Conservation (phyloP, 208 protist species). For the Wallacemonas collosoma region DNA sequence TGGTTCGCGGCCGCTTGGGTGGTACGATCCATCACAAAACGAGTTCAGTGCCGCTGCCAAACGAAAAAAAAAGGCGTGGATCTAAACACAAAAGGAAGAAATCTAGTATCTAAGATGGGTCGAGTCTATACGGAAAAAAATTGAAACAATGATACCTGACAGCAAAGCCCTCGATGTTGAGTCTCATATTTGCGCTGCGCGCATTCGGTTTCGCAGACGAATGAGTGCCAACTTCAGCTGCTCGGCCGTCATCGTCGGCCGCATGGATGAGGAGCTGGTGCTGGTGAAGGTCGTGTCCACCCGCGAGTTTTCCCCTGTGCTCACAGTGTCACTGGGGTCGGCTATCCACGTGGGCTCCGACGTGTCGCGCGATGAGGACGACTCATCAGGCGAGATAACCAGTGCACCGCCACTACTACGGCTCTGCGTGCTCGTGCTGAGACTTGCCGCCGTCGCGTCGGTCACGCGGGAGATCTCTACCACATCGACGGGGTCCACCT, state of each 20-base stretch:
- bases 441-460: slow-evolving; percentile 17
- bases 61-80: too few relatives aligned
- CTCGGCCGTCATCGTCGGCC: slow-evolving; percentile 71
- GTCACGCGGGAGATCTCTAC: slow-evolving; percentile 17
- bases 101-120: too few relatives aligned
- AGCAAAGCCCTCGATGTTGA: background rate
- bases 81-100: too few relatives aligned
- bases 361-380: background rate
- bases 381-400: background rate
- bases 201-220: slow-evolving; percentile 60
- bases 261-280: slow-evolving; percentile 19
- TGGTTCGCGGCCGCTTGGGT: too few relatives aligned
- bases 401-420: too few relatives aligned
- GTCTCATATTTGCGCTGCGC: slow-evolving; percentile 28
- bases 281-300: slow-evolving; percentile 21
- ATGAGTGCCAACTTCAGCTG: slow-evolving; percentile 69
- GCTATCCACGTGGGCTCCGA: slow-evolving; percentile 2
- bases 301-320: background rate
- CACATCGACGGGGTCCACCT: background rate
- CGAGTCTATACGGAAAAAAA: background rate
- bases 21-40: too few relatives aligned
- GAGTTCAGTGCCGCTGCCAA: too few relatives aligned
- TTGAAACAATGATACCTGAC: background rate
- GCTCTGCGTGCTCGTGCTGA: slow-evolving; percentile 12
- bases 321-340: background rate